Evolutionary conservation across 495 filamentous ascomycete genomes (phyloP).

Genomic region (Lasiosphaeriaceae sp.): DNA sequence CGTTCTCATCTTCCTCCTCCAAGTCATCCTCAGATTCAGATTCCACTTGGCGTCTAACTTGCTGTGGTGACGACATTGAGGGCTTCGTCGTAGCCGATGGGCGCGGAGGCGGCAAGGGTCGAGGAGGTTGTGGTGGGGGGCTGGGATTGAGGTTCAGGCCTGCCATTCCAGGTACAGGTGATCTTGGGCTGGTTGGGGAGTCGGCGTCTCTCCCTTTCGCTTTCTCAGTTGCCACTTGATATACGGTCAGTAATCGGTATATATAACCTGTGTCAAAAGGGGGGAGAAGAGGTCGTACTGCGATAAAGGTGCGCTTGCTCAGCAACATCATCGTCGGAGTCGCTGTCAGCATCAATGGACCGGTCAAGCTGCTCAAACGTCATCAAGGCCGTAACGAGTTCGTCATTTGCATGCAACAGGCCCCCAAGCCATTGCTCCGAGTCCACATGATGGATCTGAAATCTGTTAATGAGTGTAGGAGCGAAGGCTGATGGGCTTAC

Average conservation of each 20-base stretch:
- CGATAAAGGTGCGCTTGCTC: slow-evolving; percentile 53
- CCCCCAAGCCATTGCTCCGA: slow-evolving; percentile 76
- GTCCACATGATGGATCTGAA: slow-evolving; percentile 78
- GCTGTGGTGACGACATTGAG: slow-evolving; percentile 5
- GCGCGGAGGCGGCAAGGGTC: slow-evolving; percentile 40
- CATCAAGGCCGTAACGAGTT: slow-evolving; percentile 87
- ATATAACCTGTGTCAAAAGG: background rate
- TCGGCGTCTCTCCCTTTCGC: slow-evolving; percentile 43
- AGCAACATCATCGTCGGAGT: slow-evolving; percentile 72
- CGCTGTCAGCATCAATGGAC: slow-evolving; percentile 93
- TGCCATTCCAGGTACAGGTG: slow-evolving; percentile 34
- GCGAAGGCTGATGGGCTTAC: slow-evolving; percentile 10
- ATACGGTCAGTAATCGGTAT: background rate
- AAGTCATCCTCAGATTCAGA: slow-evolving; percentile 34
- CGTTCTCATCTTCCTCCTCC: slow-evolving; percentile 61
- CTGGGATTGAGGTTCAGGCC: slow-evolving; percentile 32
- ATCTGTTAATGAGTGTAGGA: background rate
- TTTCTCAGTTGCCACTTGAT: slow-evolving; percentile 48
- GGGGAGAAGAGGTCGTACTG: slow-evolving; percentile 30
- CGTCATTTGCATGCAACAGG: slow-evolving; percentile 77
- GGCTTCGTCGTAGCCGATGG: slow-evolving; percentile 39
- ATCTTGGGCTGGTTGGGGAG: slow-evolving; percentile 32
- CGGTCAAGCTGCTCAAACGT: slow-evolving; percentile 92
- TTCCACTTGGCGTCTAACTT: slow-evolving; percentile 28
- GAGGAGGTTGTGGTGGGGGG: slow-evolving; percentile 30